A percentile compares a stretch with the other conserved stretches of the same genome.
These are phyloP conservation scores for Nepenthes gracilis DNA, from an alignment of 148 eudicot species.

Conservation along the genomic window DNA sequence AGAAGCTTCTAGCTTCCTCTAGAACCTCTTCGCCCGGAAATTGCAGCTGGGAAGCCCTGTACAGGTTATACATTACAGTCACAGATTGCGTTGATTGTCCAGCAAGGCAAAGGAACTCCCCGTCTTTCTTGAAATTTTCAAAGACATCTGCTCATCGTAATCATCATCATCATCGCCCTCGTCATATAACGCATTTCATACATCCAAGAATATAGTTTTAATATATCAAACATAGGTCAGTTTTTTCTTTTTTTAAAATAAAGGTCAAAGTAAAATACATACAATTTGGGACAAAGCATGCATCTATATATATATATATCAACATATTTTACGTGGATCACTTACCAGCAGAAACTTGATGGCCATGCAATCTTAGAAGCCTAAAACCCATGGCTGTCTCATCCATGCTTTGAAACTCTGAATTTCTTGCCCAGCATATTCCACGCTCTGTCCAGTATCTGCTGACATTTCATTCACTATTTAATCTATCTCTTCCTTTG, in stretches of 20 bases:
- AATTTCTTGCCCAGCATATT: constrained; percentile 83
- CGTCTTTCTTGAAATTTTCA: constrained; percentile 47
- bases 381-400: constrained; percentile 89
- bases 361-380: constrained; percentile 59
- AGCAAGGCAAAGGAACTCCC: constrained; percentile 54
- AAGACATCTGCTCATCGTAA: constrained; percentile 43
- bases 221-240: no score
- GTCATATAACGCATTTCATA: no score
- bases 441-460: constrained; percentile 70
- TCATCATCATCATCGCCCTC: neutral
- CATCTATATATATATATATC: neutral
- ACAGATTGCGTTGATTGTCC: constrained; percentile 77
- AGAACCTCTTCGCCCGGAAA: constrained; percentile 52
- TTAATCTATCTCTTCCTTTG: no score
- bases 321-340: neutral
- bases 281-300: no score
- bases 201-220: no score
- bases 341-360: constrained; percentile 55
- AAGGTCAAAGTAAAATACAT: no score
- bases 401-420: constrained; percentile 61
- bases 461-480: neutral
- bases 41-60: constrained; percentile 57
- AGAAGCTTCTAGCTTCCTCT: constrained; percentile 42
- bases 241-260: neutral
- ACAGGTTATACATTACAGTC: constrained; percentile 66